Evolutionary conservation across 257 asterid species (phyloP), one percentile per base, ranked within the genome.

Genomic region (Euphrasia confusa): DNA sequence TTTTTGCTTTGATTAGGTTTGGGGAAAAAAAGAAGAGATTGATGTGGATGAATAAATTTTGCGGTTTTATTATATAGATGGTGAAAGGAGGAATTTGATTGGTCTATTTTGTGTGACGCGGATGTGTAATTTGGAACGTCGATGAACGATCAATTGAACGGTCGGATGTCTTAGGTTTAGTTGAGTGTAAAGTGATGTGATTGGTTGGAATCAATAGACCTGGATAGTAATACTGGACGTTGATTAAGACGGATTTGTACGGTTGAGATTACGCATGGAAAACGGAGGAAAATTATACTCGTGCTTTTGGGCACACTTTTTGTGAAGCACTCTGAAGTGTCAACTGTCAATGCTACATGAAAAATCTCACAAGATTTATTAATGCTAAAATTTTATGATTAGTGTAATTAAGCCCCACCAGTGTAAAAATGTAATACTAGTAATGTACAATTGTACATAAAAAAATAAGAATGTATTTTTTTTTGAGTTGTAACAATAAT

Each of bases 131-230:
- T 0, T 4, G 0, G 4, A 45, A 63, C 71, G 74, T 68, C 7
- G 71, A 73, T 68, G 10, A 12, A 68, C 3, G 27, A 28, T 50
- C 7, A 10, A 44, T 10, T 5, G 48, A 44, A 44, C 53, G 73
- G 70, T 35, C 15, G 1, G 24, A 11, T 27, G 13, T 49, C 14
- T n/a, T 47, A 21, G 60, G 28, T 28, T n/a, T 3, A 5, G 0
- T 2, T 27, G 44, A 2, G 57, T 15, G 37, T 53, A 30, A 30
- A 30, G 33, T 30, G 4, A 30, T 60, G 17, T 40, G 55, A 61
- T 60, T 68, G 73, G 67, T 58, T 58, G 2, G 0, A 2, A 24
- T 3, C 0, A 2, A 30, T 0, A 5, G 33, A 56, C 42, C 3
- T 5, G 49, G 75, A 58, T 64, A 7, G 2, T 4, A 13, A 14